These are phyloP conservation scores for Morella rubra DNA, from an alignment of 306 rosid species.

Conservation along the genomic window DNA sequence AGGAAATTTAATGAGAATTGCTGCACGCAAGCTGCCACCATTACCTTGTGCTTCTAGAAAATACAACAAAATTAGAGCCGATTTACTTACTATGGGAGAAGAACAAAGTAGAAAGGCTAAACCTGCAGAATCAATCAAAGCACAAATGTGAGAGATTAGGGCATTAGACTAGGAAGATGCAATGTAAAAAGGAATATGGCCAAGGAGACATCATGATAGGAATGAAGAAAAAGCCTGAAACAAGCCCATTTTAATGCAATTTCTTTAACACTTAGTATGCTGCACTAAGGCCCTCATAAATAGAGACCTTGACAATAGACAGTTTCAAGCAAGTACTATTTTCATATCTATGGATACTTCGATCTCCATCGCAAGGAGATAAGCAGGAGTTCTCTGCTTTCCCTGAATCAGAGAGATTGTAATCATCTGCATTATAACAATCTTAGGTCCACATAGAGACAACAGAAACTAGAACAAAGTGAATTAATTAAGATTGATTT, in stretches of 20 bases:
- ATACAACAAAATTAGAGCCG: constrained; percentile 11
- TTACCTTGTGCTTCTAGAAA: constrained; percentile 7
- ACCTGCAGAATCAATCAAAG: constrained; percentile 38
- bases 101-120: constrained; percentile 71
- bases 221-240: background rate
- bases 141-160: background rate
- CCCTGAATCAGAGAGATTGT: background rate
- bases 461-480: background rate
- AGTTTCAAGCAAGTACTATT: background rate
- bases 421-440: background rate
- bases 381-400: background rate
- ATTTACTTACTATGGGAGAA: constrained; percentile 77
- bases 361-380: background rate
- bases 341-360: background rate
- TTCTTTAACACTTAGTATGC: background rate
- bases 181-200: background rate
- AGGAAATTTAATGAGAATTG: constrained; percentile 11
- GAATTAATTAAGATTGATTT: too few relatives aligned
- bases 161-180: background rate
- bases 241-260: background rate
- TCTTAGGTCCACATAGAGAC: background rate
- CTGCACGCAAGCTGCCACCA: constrained; percentile 18
- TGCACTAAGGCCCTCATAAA: background rate
- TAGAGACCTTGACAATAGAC: background rate
- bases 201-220: background rate